Percentiles rank a stretch among this genome's conserved stretches.
Conservation (phyloP, 2,329 filamentous ascomycete species). For the Tolypocladium nubicola region DNA sequence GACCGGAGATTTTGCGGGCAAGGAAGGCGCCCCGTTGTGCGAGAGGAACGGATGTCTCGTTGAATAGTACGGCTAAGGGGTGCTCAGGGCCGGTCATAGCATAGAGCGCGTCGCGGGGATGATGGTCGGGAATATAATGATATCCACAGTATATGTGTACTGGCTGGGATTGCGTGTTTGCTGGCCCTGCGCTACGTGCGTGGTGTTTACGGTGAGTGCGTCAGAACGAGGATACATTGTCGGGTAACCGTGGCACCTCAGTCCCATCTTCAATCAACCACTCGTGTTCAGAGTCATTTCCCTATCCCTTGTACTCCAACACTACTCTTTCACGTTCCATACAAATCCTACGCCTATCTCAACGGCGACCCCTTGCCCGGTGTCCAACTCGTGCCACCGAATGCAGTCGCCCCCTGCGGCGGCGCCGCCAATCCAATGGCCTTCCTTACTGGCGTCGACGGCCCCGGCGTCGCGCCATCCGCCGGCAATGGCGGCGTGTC, state of each 20-base stretch:
- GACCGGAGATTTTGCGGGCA: neutral
- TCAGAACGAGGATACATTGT: neutral
- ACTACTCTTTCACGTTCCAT: neutral
- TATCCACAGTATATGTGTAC: neutral
- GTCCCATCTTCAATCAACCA: neutral
- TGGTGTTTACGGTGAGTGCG: too few relatives aligned
- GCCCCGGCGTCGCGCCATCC: slow-evolving; percentile 21
- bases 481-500: slow-evolving; percentile 41
- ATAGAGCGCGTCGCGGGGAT: neutral
- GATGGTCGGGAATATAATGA: neutral
- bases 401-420: slow-evolving; percentile 18
- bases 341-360: slow-evolving; percentile 7
- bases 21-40: neutral
- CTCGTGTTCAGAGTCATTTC: neutral
- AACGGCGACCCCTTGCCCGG: slow-evolving; percentile 33
- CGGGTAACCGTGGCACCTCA: neutral
- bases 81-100: neutral
- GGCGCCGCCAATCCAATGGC: slow-evolving; percentile 22
- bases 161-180: neutral
- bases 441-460: slow-evolving; percentile 37
- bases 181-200: neutral
- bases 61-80: slow-evolving; percentile 1
- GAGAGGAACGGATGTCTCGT: neutral
- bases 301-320: neutral
- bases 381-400: slow-evolving; percentile 31